Conservation (phyloP, 2,329 filamentous ascomycete genomes). For the Ophidiomyces ophidiicola region DNA sequence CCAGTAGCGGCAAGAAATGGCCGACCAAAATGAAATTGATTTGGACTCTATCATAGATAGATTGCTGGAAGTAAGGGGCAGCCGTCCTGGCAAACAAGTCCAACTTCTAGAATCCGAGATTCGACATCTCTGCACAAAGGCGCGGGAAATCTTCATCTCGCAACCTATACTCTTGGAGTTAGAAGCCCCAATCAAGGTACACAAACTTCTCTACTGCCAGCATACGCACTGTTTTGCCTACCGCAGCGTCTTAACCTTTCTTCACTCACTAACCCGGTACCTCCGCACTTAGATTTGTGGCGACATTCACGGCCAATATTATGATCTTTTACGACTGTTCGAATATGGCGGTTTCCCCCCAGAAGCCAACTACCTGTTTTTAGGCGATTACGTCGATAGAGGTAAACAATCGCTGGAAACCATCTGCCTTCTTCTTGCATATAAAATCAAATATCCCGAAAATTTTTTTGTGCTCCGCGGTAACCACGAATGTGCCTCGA, state of each 20-base stretch:
- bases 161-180: conserved; percentile 96
- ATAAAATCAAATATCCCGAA: conserved; percentile 99
- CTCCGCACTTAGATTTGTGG: conserved; percentile 69
- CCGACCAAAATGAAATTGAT: conserved; percentile 80
- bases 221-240: conserved; percentile 7
- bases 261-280: conserved; percentile 1
- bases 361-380: conserved; percentile 98
- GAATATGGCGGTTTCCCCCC: conserved; percentile 97
- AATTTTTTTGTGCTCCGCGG: conserved; percentile 98
- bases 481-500: conserved; percentile 97
- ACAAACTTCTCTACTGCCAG: conserved; percentile 17
- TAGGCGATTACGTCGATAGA: conserved; percentile 96
- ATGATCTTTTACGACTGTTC: conserved; percentile 91
- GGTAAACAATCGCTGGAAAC: conserved; percentile 99
- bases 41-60: conserved; percentile 99
- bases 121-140: conserved; percentile 93
- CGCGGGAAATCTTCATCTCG: conserved; percentile 97
- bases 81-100: conserved; percentile 95
- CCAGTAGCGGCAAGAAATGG: conserved; percentile 45
- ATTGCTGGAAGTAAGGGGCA: conserved; percentile 92
- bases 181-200: conserved; percentile 96
- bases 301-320: conserved; percentile 98
- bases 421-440: conserved; percentile 88
- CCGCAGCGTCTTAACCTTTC: conserved; percentile 3
- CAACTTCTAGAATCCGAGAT: conserved; percentile 95